A percentile compares a stretch with the other conserved stretches of the same genome.
Conservation (phyloP, 441 rosid species). For the Melianthus villosus region DNA sequence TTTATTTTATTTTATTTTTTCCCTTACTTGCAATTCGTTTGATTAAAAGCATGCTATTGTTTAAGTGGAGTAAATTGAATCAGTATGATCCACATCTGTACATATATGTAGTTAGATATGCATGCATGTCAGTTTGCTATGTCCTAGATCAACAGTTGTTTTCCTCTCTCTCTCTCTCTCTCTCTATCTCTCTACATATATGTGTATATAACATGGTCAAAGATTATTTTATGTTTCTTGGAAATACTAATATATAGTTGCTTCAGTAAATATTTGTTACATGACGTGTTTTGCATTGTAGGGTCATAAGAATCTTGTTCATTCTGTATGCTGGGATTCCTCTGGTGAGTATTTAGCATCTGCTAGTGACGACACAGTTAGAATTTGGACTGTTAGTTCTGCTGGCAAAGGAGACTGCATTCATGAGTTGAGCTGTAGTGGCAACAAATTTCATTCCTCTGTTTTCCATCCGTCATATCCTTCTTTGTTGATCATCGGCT, state of each 20-base stretch:
- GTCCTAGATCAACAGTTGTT: too few relatives aligned
- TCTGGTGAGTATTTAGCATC: slow-evolving; percentile 69
- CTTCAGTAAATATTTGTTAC: not conserved
- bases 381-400: slow-evolving; percentile 73
- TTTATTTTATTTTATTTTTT: not conserved
- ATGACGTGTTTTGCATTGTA: slow-evolving; percentile 12
- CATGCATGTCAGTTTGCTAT: too few relatives aligned
- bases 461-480: slow-evolving; percentile 68
- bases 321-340: slow-evolving; percentile 81
- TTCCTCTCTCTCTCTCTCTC: too few relatives aligned
- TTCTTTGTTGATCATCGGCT: slow-evolving; percentile 64
- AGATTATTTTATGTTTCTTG: too few relatives aligned
- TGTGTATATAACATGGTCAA: too few relatives aligned
- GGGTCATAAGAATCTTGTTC: slow-evolving; percentile 68
- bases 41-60: too few relatives aligned
- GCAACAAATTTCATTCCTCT: slow-evolving; percentile 67
- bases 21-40: not conserved
- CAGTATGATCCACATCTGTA: too few relatives aligned
- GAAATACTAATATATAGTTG: too few relatives aligned
- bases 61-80: too few relatives aligned
- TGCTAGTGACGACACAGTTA: slow-evolving; percentile 75
- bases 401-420: slow-evolving; percentile 63
- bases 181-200: too few relatives aligned
- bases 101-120: too few relatives aligned
- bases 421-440: slow-evolving; percentile 61